A percentile compares a stretch with the other conserved stretches of the same genome.
These are phyloP conservation scores for Trichoderma atroviride DNA, from an alignment of 2,329 filamentous ascomycete genomes.

Conservation along the genomic window DNA sequence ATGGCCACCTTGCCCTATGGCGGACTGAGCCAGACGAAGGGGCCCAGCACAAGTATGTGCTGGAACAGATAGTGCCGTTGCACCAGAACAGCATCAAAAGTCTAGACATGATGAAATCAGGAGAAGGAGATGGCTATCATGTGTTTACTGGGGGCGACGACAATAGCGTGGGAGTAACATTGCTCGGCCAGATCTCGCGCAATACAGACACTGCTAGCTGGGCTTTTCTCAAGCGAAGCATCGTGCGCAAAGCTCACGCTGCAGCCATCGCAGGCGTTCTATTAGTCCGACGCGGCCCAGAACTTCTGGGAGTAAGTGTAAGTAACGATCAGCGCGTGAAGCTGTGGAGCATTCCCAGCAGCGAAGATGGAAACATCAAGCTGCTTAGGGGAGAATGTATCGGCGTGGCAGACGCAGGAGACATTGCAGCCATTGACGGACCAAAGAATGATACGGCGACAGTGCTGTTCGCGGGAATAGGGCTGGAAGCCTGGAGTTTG, in stretches of 20 bases:
- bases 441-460: slow-evolving; percentile 28
- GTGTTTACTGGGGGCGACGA: slow-evolving; percentile 86
- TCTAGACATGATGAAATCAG: slow-evolving; percentile 48
- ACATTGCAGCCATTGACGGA: slow-evolving; percentile 47
- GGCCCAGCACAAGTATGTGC: slow-evolving; percentile 30
- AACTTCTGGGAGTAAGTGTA: slow-evolving; percentile 46
- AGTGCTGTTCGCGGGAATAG: slow-evolving; percentile 50
- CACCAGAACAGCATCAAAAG: slow-evolving; percentile 84
- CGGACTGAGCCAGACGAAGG: slow-evolving; percentile 29
- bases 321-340: slow-evolving; percentile 66
- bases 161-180: slow-evolving; percentile 69
- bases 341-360: slow-evolving; percentile 50
- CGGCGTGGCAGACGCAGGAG: slow-evolving; percentile 62
- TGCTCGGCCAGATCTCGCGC: slow-evolving; percentile 30
- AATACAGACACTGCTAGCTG: slow-evolving; percentile 31
- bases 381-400: slow-evolving; percentile 57
- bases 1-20: slow-evolving; percentile 65
- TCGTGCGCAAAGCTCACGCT: slow-evolving; percentile 62
- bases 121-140: slow-evolving; percentile 43
- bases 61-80: slow-evolving; percentile 48
- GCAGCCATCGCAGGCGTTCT: slow-evolving; percentile 67
- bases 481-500: slow-evolving; percentile 50
- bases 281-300: slow-evolving; percentile 36
- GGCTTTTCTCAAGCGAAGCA: slow-evolving; percentile 32
- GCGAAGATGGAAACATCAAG: slow-evolving; percentile 36